These are phyloP conservation scores for Ambrosia artemisiifolia DNA, from an alignment of 129 eudicot genomes.

Conservation along the genomic window DNA sequence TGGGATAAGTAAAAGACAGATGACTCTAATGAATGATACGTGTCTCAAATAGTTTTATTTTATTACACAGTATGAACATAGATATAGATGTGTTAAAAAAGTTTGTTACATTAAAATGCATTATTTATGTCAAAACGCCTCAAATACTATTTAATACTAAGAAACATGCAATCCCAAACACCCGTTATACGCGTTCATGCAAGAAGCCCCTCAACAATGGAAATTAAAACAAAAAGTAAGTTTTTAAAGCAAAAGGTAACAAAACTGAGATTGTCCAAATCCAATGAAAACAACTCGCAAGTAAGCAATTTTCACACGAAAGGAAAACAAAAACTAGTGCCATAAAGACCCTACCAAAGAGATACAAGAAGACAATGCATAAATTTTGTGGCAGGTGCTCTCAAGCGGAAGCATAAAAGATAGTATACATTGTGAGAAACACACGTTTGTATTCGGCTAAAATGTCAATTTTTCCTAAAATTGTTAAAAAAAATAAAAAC, in stretches of 20 bases:
- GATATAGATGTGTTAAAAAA: too few relatives aligned
- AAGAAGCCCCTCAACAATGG: background rate
- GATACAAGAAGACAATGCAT: constrained; percentile 5
- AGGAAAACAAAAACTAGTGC: constrained; percentile 10
- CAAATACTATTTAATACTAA: background rate
- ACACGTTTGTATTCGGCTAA: too few relatives aligned
- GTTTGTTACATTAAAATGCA: background rate
- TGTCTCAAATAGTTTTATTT: too few relatives aligned
- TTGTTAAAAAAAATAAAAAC: too few relatives aligned
- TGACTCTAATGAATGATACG: too few relatives aligned
- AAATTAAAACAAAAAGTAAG: constrained; percentile 4
- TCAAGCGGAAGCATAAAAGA: background rate
- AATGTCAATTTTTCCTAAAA: too few relatives aligned
- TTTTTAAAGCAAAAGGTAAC: constrained; percentile 6
- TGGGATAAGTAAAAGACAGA: too few relatives aligned
- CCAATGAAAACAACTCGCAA: constrained; percentile 16
- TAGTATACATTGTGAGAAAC: background rate
- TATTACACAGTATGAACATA: too few relatives aligned
- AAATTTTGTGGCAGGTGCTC: background rate
- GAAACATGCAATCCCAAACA: constrained; percentile 6
- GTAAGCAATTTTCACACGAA: constrained; percentile 21
- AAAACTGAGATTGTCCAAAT: constrained; percentile 8
- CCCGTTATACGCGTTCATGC: background rate
- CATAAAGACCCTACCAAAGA: constrained; percentile 1
- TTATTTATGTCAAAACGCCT: background rate